Percentiles rank a stretch among this genome's conserved stretches.
These are phyloP conservation scores for Neonothopanus nambi DNA, from an alignment of 1,284 basidiomycete species.

Conservation along the genomic window DNA sequence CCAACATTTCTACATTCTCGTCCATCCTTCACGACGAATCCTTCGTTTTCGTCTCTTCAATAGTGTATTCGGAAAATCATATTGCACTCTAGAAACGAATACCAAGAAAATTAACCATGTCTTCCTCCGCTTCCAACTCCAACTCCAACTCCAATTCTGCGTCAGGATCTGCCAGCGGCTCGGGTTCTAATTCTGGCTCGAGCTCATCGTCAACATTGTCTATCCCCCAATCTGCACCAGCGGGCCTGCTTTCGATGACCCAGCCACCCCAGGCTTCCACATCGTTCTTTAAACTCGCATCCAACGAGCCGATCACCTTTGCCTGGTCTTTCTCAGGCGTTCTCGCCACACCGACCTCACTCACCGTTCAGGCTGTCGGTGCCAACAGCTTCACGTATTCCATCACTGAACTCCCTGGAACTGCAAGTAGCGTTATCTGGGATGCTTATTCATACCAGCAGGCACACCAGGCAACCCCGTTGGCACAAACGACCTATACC, in stretches of 20 bases:
- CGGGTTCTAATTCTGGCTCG: background rate
- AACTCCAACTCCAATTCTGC: no score
- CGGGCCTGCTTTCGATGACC: constrained; percentile 71
- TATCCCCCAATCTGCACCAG: constrained; percentile 59
- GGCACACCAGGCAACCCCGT: constrained; percentile 60
- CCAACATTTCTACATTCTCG: no score
- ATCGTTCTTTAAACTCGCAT: constrained; percentile 89
- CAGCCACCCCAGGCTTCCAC: constrained; percentile 78
- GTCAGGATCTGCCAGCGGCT: background rate
- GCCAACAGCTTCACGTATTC: constrained; percentile 88
- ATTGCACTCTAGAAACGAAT: no score
- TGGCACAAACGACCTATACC: constrained; percentile 76
- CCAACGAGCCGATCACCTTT: constrained; percentile 76
- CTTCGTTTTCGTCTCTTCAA: no score
- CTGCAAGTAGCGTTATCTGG: constrained; percentile 77
- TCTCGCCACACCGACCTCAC: constrained; percentile 61
- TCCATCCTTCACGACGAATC: no score
- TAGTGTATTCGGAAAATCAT: no score
- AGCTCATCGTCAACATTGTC: constrained; percentile 11
- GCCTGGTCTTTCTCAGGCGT: constrained; percentile 89
- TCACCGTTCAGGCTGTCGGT: constrained; percentile 83
- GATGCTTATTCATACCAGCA: constrained; percentile 79
- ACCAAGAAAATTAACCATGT: no score
- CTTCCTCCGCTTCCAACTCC: background rate
- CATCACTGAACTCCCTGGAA: constrained; percentile 73